A percentile compares a stretch with the other conserved stretches of the same genome.
Conservation (phyloP, 2,329 filamentous ascomycete genomes). For the Ceratocystis diversiconidia region DNA sequence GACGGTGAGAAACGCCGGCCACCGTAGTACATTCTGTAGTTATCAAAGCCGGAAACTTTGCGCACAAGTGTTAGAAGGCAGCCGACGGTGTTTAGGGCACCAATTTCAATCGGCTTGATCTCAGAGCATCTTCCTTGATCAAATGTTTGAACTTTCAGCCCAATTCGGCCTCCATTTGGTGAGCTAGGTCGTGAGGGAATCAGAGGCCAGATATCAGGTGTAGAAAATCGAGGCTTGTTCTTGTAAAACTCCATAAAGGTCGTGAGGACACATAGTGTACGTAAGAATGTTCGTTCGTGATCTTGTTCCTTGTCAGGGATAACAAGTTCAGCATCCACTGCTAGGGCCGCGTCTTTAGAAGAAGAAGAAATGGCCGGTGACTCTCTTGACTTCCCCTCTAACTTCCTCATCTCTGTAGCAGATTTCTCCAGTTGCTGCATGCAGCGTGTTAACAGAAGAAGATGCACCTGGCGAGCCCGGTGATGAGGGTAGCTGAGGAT, state of each 20-base stretch:
- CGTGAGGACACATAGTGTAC: slow-evolving; percentile 54
- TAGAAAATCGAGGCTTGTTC: slow-evolving; percentile 43
- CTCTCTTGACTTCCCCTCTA: too few relatives aligned
- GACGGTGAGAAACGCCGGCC: slow-evolving; percentile 51
- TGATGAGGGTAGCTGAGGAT: slow-evolving; percentile 36
- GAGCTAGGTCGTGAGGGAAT: slow-evolving; percentile 38
- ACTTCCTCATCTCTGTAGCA: slow-evolving; percentile 35
- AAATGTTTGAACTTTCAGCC: slow-evolving; percentile 62
- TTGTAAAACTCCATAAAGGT: slow-evolving; percentile 54
- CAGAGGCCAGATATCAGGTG: slow-evolving; percentile 41
- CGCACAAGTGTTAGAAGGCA: slow-evolving; percentile 54
- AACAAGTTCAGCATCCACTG: slow-evolving; percentile 35
- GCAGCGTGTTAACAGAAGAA: slow-evolving; percentile 59
- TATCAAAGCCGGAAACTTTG: slow-evolving; percentile 58
- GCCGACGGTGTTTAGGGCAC: slow-evolving; percentile 53
- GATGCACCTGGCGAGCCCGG: slow-evolving; percentile 45
- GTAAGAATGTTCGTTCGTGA: slow-evolving; percentile 49
- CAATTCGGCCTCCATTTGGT: slow-evolving; percentile 48
- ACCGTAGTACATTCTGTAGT: slow-evolving; percentile 57
- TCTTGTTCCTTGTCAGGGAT: slow-evolving; percentile 31
- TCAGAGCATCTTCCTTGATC: slow-evolving; percentile 45
- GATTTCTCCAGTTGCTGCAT: slow-evolving; percentile 53
- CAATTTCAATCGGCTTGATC: slow-evolving; percentile 49
- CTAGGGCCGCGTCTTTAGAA: slow-evolving; percentile 26
- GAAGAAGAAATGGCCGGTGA: slow-evolving; percentile 30